Conservation (phyloP, 257 asterid genomes). For the Nyctanthes arbortristis region DNA sequence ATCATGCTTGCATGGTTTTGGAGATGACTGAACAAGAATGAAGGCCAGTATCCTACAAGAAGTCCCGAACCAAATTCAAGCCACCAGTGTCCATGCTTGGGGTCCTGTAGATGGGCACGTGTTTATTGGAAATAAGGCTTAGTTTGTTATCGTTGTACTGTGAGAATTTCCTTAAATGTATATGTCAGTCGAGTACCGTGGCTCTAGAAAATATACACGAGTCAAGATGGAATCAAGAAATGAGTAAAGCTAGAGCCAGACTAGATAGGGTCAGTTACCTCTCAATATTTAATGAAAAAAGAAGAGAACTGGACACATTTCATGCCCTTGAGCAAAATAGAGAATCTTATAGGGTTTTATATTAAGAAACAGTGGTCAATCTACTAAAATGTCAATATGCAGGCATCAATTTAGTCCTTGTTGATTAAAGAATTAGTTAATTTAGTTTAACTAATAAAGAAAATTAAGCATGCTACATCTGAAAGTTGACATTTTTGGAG, state of each 20-base stretch:
- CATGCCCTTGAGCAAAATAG: slow-evolving; percentile 15
- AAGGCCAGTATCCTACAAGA: slow-evolving; percentile 91
- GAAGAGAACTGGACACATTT: slow-evolving; percentile 20
- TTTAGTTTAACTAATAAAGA: slow-evolving; percentile 19
- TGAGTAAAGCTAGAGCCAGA: slow-evolving; percentile 5
- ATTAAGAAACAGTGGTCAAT: slow-evolving; percentile 27
- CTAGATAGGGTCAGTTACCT: slow-evolving; percentile 35
- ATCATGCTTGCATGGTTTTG: slow-evolving; percentile 81
- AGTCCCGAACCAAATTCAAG: slow-evolving; percentile 80
- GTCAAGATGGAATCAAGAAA: not conserved
- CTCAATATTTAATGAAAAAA: slow-evolving; percentile 16
- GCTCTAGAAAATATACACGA: not conserved
- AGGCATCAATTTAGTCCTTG: slow-evolving; percentile 22
- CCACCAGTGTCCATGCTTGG: slow-evolving; percentile 99
- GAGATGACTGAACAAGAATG: slow-evolving; percentile 67
- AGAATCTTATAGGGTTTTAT: slow-evolving; percentile 46
- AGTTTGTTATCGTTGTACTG: no score
- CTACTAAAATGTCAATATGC: slow-evolving; percentile 13
- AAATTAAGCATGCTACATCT: slow-evolving; percentile 13
- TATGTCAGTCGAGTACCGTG: not conserved
- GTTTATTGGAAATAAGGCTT: no score
- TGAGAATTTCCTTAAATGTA: not conserved
- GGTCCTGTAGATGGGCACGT: slow-evolving; percentile 75
- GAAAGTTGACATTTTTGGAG: slow-evolving; percentile 8
- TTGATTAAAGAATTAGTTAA: slow-evolving; percentile 23